A percentile compares a stretch with the other conserved stretches of the same genome.
phyloP scores from a whole-genome alignment of 192 early-diverging fungal species.

The Piromyces finnis region DNA sequence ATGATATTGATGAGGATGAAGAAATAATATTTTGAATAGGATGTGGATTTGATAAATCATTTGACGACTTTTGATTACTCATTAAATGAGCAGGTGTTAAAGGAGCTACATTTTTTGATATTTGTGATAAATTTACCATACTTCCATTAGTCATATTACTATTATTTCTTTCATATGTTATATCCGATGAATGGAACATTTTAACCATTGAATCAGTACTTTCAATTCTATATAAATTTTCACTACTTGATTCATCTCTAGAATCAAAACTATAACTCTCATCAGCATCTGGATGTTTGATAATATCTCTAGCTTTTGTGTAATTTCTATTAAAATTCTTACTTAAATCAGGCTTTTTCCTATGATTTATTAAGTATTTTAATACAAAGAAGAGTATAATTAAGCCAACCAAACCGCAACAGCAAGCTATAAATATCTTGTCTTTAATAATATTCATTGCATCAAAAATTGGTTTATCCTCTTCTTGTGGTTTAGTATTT shows the following conservation, averaged over 20 bases:
- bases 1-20: background rate
- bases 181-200: background rate
- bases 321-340: background rate
- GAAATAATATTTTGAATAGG: background rate
- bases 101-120: no score
- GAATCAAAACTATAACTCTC: background rate
- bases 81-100: background rate
- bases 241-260: background rate
- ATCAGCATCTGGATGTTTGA: background rate
- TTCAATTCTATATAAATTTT: background rate
- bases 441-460: no score
- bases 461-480: no score
- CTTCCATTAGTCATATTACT: no score
- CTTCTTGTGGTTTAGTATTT: no score
- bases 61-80: background rate
- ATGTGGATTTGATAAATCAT: background rate
- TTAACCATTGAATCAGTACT: background rate
- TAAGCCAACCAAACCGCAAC: background rate
- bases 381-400: background rate
- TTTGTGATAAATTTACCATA: no score
- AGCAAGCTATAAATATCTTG: no score
- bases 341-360: background rate
- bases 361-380: background rate
- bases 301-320: background rate
- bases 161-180: background rate